Base-by-base conservation (phyloP, 129 eudicot genomes). In the Logfia minima region DNA sequence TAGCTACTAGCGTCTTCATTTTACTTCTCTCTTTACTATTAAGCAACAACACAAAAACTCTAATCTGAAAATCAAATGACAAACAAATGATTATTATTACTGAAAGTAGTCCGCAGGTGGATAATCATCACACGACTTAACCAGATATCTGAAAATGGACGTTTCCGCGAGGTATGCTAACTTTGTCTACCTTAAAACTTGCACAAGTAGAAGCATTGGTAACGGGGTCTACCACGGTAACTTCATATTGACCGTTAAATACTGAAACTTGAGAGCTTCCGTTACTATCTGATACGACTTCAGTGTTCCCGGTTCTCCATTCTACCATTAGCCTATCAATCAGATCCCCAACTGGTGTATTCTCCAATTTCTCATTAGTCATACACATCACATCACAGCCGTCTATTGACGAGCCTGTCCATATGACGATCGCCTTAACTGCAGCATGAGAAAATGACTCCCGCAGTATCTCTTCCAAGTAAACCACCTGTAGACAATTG, bases 391-490 rank as follows among this genome's bases (percentile, higher is more conserved):
- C 67, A 35, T 71, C 81, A 70, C 90, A 87, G 1, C 87, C 84
- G 2, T 74, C 75, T 9, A 86, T 83, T 2, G 84, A 55, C 14
- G 88, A 86, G 2, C 90, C 89, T 6, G 90, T 66, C 98, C 98
- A 93, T 56, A 93, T 65, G 7, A 90, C 52, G 3, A 90, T 87
- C 2, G 93, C 97, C 60, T 77, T 59, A 1, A 93, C 91, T 0
- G 87, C 85, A 8, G 84, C 87, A 63, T 93, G 97, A 10, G 87
- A 74, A 66, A 83, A 89, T 5, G 87, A 79, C 77, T 93, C 98
- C 69, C 83, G 75, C 2, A 93, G 79, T 29, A 90, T 75, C 51
- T 87, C 86, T 51, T 87, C 91, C 66, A 93, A 64, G 78, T 78
- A 84, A 17, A 64, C 8, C 11, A 74, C 92, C 94, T 87, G 85